Percentiles rank a stretch among this genome's conserved stretches.
Conservation (phyloP, 805 yeast species). For the Candida parachauliodes region DNA sequence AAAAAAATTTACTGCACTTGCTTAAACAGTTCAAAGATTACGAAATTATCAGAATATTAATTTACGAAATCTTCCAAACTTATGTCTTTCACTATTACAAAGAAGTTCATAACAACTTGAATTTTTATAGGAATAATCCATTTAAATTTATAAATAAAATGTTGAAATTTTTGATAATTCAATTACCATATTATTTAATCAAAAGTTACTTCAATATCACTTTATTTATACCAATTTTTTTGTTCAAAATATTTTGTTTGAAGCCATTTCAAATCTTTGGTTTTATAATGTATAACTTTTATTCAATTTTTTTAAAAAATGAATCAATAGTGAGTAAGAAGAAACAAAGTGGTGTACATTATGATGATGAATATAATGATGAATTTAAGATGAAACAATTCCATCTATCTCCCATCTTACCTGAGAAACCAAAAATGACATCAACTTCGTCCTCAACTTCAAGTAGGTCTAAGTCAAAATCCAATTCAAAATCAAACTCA, state of each 20-base stretch:
- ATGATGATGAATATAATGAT: neutral
- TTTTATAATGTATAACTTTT: neutral
- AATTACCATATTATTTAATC: slow-evolving; percentile 17
- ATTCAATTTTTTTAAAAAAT: neutral
- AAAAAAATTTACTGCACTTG: neutral
- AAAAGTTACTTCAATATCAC: slow-evolving; percentile 13
- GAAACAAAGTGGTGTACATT: neutral
- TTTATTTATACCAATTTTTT: slow-evolving; percentile 19
- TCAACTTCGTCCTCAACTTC: too few species aligned
- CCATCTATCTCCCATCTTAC: slow-evolving; percentile 5
- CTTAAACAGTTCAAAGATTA: slow-evolving; percentile 3
- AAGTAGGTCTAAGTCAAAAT: too few species aligned
- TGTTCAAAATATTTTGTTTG: slow-evolving; percentile 13
- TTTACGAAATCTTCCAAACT: slow-evolving; percentile 15
- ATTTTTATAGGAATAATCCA: slow-evolving; percentile 8
- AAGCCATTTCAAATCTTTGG: slow-evolving; percentile 13
- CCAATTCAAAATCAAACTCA: too few species aligned
- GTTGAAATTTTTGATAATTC: slow-evolving; percentile 9
- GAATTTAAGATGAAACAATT: slow-evolving; percentile 9
- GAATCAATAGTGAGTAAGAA: neutral
- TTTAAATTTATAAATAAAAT: slow-evolving; percentile 8
- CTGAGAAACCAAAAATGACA: slow-evolving; percentile 5
- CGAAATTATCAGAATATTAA: slow-evolving; percentile 1
- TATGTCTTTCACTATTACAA: slow-evolving; percentile 9
- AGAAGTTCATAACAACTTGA: slow-evolving; percentile 5